Evolutionary conservation across 345 rosid genomes (phyloP).

Genomic region (Garcia nutans): DNA sequence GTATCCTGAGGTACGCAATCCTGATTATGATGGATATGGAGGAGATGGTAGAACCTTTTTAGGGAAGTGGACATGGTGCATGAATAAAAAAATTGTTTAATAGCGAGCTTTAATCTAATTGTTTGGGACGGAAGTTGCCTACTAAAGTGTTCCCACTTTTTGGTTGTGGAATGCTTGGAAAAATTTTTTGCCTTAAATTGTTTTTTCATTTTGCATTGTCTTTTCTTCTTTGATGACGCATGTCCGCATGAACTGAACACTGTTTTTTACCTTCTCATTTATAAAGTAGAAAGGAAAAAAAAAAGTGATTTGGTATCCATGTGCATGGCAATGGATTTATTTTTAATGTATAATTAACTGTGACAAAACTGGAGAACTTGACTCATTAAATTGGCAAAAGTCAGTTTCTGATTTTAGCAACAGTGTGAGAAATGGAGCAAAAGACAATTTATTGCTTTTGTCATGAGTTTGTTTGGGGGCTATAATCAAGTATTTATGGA

Average conservation of each 20-base stretch:
- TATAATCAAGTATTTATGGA: background rate
- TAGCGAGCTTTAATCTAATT: background rate
- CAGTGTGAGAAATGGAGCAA: background rate
- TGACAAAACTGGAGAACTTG: background rate
- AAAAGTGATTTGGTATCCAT: background rate
- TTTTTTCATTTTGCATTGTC: background rate
- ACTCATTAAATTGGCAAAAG: background rate
- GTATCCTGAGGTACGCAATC: background rate
- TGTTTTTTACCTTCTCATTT: slow-evolving; percentile 2
- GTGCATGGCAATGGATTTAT: background rate
- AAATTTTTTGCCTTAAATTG: background rate
- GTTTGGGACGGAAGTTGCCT: slow-evolving; percentile 7
- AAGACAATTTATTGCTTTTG: background rate
- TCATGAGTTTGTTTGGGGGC: background rate
- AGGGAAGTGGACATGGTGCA: background rate
- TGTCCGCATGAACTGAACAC: background rate
- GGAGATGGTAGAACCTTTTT: background rate
- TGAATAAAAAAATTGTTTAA: background rate
- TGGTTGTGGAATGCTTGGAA: background rate
- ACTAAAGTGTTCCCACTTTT: slow-evolving; percentile 2
- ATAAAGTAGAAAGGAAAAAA: background rate
- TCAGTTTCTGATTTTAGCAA: background rate
- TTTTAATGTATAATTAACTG: background rate
- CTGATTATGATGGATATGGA: background rate
- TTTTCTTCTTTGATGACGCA: slow-evolving; percentile 12